phyloP scores from a whole-genome alignment of 768 basidiomycete genomes.

The Panus rudis region DNA sequence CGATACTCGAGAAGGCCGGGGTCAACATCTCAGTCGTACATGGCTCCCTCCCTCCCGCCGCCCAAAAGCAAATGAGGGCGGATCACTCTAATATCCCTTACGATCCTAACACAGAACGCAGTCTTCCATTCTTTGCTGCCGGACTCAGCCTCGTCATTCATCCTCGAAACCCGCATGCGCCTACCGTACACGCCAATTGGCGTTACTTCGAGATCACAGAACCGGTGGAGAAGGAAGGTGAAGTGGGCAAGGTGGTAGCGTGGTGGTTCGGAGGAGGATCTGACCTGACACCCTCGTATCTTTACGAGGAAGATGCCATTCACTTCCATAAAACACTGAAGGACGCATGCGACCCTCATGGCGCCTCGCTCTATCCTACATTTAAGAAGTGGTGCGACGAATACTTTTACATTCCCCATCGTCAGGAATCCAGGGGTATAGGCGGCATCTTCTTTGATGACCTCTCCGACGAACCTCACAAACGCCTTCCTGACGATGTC shows the following conservation, averaged over 20 bases:
- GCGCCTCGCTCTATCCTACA: constrained; percentile 55
- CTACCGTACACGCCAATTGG: constrained; percentile 94
- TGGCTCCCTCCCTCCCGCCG: constrained; percentile 79
- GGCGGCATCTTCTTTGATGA: constrained; percentile 98
- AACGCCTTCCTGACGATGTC: constrained; percentile 43
- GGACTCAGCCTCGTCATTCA: constrained; percentile 92
- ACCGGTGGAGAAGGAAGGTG: constrained; percentile 24
- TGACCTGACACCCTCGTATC: constrained; percentile 91
- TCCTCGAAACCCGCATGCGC: constrained; percentile 87
- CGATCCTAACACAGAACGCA: constrained; percentile 44
- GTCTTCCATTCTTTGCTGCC: constrained; percentile 88
- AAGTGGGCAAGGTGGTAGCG: constrained; percentile 52
- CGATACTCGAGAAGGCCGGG: constrained; percentile 89
- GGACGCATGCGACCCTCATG: constrained; percentile 67
- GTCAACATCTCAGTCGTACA: constrained; percentile 93
- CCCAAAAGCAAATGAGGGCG: constrained; percentile 91
- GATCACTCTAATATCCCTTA: constrained; percentile 75
- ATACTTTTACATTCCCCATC: constrained; percentile 91
- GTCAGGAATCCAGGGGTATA: constrained; percentile 78
- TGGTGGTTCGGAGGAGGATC: constrained; percentile 99
- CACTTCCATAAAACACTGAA: constrained; percentile 85
- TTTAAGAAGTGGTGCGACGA: constrained; percentile 98
- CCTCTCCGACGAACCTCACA: constrained; percentile 58
- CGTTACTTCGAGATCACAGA: constrained; percentile 94
- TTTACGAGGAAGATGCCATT: constrained; percentile 77